Conservation (phyloP, 2,329 filamentous ascomycete genomes). For the Metarhizium guizhouense region DNA sequence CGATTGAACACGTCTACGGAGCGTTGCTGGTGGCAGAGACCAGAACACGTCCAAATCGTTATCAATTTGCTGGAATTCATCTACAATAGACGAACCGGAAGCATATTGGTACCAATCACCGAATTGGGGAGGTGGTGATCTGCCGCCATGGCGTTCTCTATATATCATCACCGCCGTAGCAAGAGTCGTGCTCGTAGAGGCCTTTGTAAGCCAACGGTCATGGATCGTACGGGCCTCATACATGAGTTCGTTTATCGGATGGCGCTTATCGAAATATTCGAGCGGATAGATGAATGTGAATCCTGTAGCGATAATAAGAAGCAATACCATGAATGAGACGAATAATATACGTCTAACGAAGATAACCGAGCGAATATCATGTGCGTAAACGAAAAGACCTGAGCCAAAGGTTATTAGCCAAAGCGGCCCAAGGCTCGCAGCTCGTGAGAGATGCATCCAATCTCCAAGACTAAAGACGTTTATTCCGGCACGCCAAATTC, state of each 20-base stretch:
- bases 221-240: constrained; percentile 37
- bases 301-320: constrained; percentile 29
- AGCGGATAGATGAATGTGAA: constrained; percentile 23
- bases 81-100: constrained; percentile 61
- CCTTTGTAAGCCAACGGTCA: constrained; percentile 40
- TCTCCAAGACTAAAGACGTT: constrained; percentile 31
- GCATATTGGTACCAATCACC: constrained; percentile 80
- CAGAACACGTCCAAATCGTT: constrained; percentile 69
- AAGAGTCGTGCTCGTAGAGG: constrained; percentile 36
- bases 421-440: constrained; percentile 27
- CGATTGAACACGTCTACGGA: constrained; percentile 48
- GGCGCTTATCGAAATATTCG: constrained; percentile 22
- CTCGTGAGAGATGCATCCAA: constrained; percentile 34
- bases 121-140: constrained; percentile 71
- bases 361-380: constrained; percentile 33
- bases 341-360: constrained; percentile 33
- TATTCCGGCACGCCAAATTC: constrained; percentile 25
- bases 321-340: constrained; percentile 26
- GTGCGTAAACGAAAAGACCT: constrained; percentile 32
- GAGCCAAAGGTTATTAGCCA: constrained; percentile 32
- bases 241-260: constrained; percentile 41
- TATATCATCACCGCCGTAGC: constrained; percentile 39
- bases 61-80: constrained; percentile 74
- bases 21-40: constrained; percentile 57
- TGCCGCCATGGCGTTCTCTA: constrained; percentile 45